phyloP scores from a whole-genome alignment of 2,329 filamentous ascomycete genomes.

The Colletotrichum sp. region DNA sequence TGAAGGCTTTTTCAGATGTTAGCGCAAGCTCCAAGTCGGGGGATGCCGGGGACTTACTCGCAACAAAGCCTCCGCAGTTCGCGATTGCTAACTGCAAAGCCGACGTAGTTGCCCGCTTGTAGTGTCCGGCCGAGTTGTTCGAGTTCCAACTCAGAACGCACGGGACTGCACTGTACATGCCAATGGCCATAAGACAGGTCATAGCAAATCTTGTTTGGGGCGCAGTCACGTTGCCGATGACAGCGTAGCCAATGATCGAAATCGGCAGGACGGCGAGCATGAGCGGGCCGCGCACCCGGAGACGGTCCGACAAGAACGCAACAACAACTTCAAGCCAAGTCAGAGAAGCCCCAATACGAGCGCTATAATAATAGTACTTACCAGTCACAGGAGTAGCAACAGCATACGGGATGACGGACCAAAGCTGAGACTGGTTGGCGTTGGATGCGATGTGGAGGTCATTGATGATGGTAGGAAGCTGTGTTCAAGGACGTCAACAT shows the following conservation, averaged over 20 bases:
- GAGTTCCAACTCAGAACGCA: slow-evolving; percentile 70
- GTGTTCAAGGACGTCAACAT: background rate
- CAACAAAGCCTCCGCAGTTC: slow-evolving; percentile 71
- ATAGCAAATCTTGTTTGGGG: slow-evolving; percentile 65
- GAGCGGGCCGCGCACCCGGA: slow-evolving; percentile 62
- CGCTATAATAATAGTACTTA: slow-evolving; percentile 24
- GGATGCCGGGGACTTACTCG: slow-evolving; percentile 42
- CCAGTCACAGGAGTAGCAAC: slow-evolving; percentile 62
- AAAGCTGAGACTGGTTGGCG: slow-evolving; percentile 63
- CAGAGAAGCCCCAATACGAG: background rate
- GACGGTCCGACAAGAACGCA: slow-evolving; percentile 64
- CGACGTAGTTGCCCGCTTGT: slow-evolving; percentile 71
- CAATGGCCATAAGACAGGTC: slow-evolving; percentile 71
- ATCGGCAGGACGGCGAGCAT: slow-evolving; percentile 69
- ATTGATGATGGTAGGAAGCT: slow-evolving; percentile 69
- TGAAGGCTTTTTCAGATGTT: slow-evolving; percentile 49
- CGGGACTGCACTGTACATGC: slow-evolving; percentile 68
- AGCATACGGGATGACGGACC: slow-evolving; percentile 69
- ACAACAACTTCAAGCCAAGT: slow-evolving; percentile 43
- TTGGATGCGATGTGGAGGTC: slow-evolving; percentile 58
- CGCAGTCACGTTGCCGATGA: slow-evolving; percentile 60
- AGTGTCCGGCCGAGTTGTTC: slow-evolving; percentile 73
- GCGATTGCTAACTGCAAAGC: slow-evolving; percentile 70
- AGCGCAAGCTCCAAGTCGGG: accelerated
- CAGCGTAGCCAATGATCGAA: slow-evolving; percentile 69